Conservation (phyloP, 148 eudicot species). For the Simmondsia chinensis region DNA sequence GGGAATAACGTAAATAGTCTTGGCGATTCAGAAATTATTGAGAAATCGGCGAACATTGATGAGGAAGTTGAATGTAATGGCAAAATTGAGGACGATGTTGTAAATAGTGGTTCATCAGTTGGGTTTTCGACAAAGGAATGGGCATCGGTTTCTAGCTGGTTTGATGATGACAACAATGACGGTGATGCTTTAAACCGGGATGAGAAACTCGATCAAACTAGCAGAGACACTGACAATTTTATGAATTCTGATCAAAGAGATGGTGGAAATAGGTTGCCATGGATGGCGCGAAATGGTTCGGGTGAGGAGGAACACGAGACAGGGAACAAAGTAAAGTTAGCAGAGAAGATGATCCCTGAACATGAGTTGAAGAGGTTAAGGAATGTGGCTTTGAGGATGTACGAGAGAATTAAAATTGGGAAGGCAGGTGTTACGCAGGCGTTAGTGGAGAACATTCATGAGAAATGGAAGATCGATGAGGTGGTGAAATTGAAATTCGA, state of each 20-base stretch:
- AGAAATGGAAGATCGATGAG: slow-evolving; percentile 79
- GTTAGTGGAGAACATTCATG: slow-evolving; percentile 62
- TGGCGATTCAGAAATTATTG: slow-evolving; percentile 1
- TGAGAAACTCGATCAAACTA: slow-evolving; percentile 7
- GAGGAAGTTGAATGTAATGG: slow-evolving; percentile 8
- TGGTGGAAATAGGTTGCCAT: slow-evolving; percentile 33
- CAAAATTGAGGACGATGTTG: slow-evolving; percentile 10
- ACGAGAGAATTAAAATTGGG: slow-evolving; percentile 77
- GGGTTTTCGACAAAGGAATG: slow-evolving; percentile 11
- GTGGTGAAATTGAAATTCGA: slow-evolving; percentile 82
- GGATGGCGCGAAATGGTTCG: slow-evolving; percentile 27
- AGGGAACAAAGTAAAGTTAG: slow-evolving; percentile 40
- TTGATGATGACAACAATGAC: neutral
- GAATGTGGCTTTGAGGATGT: slow-evolving; percentile 84
- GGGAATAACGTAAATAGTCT: neutral
- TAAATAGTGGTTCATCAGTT: slow-evolving; percentile 7
- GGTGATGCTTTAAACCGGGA: slow-evolving; percentile 3
- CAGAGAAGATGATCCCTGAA: slow-evolving; percentile 69
- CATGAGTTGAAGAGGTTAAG: slow-evolving; percentile 72
- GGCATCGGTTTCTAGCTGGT: neutral
- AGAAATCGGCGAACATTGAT: no score
- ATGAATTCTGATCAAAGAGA: slow-evolving; percentile 12
- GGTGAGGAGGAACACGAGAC: slow-evolving; percentile 11
- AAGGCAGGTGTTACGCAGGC: slow-evolving; percentile 71
- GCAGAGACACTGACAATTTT: slow-evolving; percentile 1